Percentiles rank a stretch among this genome's conserved stretches.
phyloP scores from a whole-genome alignment of 2,329 filamentous ascomycete genomes.

The Alternaria conjuncta region DNA sequence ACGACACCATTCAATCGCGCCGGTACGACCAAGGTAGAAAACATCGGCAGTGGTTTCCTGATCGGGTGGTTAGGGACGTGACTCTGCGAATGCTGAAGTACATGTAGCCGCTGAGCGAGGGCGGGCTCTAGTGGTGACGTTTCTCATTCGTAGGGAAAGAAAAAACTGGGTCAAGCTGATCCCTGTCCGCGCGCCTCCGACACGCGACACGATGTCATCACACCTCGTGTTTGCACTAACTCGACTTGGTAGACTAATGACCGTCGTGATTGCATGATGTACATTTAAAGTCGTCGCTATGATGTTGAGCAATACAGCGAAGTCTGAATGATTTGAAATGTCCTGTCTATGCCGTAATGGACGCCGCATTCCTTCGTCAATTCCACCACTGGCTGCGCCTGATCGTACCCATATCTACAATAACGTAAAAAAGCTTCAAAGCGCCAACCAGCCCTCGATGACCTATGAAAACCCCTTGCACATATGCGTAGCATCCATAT shows the following conservation, averaged over 20 bases:
- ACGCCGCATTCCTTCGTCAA: neutral
- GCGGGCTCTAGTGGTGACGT: slow-evolving; percentile 18
- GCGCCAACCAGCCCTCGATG: neutral
- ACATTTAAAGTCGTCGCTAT: neutral
- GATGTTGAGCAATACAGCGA: neutral
- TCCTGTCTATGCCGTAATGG: neutral
- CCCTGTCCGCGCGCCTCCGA: slow-evolving; percentile 12
- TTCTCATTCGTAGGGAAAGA: slow-evolving; percentile 18
- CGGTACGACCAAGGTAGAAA: slow-evolving; percentile 6
- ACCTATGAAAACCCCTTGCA: neutral
- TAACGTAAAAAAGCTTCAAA: neutral
- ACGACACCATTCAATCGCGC: slow-evolving; percentile 1
- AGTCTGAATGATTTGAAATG: neutral
- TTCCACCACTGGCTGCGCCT: slow-evolving; percentile 1
- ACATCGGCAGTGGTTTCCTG: slow-evolving; percentile 33
- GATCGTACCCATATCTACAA: neutral
- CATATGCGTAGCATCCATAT: slow-evolving; percentile 4
- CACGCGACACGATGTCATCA: slow-evolving; percentile 37
- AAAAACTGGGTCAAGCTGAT: slow-evolving; percentile 14
- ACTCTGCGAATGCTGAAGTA: neutral
- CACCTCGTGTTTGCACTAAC: slow-evolving; percentile 29
- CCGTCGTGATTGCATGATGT: neutral
- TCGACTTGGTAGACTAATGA: slow-evolving; percentile 2
- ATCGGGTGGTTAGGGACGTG: neutral
- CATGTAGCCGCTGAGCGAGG: neutral